phyloP scores from a whole-genome alignment of 2,329 filamentous ascomycete species.

The Alternaria angustiovoidea region DNA sequence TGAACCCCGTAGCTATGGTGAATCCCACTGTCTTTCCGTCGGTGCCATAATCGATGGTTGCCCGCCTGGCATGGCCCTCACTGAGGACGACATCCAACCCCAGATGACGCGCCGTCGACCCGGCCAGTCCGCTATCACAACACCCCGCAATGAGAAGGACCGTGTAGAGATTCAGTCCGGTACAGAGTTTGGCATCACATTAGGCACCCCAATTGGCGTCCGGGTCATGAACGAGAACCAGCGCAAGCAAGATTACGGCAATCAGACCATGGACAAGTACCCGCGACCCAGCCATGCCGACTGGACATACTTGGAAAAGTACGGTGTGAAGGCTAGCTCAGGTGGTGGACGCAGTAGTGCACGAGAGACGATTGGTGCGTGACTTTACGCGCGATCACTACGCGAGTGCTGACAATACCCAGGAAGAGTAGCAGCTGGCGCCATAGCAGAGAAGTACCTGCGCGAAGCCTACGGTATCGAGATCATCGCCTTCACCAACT shows the following conservation, averaged over 20 bases:
- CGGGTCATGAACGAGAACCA: conserved; percentile 92
- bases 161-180: conserved; percentile 91
- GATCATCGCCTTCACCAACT: conserved; percentile 89
- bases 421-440: conserved; percentile 86
- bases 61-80: conserved; percentile 86
- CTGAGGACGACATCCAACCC: conserved; percentile 88
- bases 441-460: conserved; percentile 93
- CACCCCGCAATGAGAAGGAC: conserved; percentile 92
- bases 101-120: conserved; percentile 91
- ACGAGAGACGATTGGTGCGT: conserved; percentile 86
- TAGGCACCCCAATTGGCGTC: conserved; percentile 90
- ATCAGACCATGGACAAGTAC: conserved; percentile 88
- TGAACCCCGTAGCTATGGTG: conserved; percentile 67
- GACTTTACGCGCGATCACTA: neutral
- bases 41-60: conserved; percentile 94
- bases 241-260: conserved; percentile 88
- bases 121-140: conserved; percentile 88
- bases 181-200: conserved; percentile 85
- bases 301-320: conserved; percentile 97
- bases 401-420: conserved; percentile 22
- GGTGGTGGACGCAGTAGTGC: conserved; percentile 91
- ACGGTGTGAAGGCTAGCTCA: conserved; percentile 89
- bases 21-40: conserved; percentile 91
- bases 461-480: conserved; percentile 81
- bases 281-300: conserved; percentile 93